These are phyloP conservation scores for Larix sibirica DNA, from an alignment of 83 land plant genomes.

Conservation along the genomic window DNA sequence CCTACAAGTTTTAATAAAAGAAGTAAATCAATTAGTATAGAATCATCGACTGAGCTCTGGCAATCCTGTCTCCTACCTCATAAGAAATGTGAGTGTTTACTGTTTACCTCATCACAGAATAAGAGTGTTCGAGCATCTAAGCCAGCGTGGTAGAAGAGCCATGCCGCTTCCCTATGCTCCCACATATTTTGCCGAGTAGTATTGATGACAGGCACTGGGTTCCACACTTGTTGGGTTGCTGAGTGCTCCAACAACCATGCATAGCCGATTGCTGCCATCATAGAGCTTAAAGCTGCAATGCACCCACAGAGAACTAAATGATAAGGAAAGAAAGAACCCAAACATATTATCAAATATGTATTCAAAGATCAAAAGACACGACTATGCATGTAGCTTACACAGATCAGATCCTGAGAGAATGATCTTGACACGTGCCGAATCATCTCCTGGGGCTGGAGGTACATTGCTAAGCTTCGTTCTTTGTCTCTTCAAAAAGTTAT, in stretches of 20 bases:
- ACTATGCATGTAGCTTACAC: conserved; percentile 28
- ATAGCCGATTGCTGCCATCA: conserved; percentile 61
- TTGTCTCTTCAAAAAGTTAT: conserved; percentile 16
- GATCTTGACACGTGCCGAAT: conserved; percentile 32
- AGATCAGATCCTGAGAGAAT: conserved; percentile 38
- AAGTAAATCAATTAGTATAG: not conserved
- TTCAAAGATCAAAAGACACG: not conserved
- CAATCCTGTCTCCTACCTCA: not conserved
- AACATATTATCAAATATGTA: conserved; percentile 9
- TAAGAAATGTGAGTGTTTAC: not conserved
- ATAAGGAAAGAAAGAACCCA: not conserved
- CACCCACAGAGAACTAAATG: not conserved
- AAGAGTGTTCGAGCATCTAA: conserved; percentile 45
- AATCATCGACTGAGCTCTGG: not conserved
- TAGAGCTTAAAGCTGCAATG: conserved; percentile 52
- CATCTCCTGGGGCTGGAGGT: conserved; percentile 17
- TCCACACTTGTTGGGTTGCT: conserved; percentile 15
- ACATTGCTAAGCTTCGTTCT: conserved; percentile 23
- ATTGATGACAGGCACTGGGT: conserved; percentile 57
- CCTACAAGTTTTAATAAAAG: not conserved
- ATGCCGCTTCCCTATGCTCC: conserved; percentile 47
- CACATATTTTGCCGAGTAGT: conserved; percentile 44
- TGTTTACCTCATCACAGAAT: conserved; percentile 58
- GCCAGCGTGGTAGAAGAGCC: conserved; percentile 62
- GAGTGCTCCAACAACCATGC: conserved; percentile 52